phyloP scores from a whole-genome alignment of 2,329 filamentous ascomycete genomes.

The Sporothrix curviconia region DNA sequence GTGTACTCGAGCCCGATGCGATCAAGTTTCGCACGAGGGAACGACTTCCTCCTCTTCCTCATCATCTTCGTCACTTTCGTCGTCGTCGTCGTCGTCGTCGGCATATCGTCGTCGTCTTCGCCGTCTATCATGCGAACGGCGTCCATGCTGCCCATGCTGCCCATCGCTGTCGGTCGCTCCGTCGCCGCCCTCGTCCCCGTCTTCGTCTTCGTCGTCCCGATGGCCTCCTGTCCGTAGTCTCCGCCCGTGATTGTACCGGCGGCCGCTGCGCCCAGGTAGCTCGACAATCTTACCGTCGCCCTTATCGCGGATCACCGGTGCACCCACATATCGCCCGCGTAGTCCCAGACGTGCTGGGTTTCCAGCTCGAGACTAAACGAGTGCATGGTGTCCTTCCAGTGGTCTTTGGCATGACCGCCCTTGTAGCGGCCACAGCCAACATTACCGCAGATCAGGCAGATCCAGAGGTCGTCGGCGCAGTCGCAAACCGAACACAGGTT shows the following conservation, averaged over 20 bases:
- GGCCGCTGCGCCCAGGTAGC: conserved; percentile 50
- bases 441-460: conserved; percentile 87
- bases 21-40: conserved; percentile 62
- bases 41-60: conserved; percentile 55
- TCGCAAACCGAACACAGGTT: conserved; percentile 80
- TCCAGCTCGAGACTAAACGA: conserved; percentile 88
- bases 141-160: neutral
- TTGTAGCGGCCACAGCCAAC: conserved; percentile 94
- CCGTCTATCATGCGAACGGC: neutral
- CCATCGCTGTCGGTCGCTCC: neutral
- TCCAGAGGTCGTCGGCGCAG: conserved; percentile 78
- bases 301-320: conserved; percentile 92
- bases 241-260: too few species aligned
- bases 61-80: conserved; percentile 15
- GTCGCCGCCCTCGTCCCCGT: neutral
- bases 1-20: conserved; percentile 91
- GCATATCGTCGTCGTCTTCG: neutral
- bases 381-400: conserved; percentile 85
- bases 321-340: conserved; percentile 90
- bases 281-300: conserved; percentile 89
- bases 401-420: conserved; percentile 83
- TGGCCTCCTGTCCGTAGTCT: conserved; percentile 17
- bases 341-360: conserved; percentile 97
- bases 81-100: conserved; percentile 14
- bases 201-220: neutral